Percentiles rank a stretch among this genome's conserved stretches.
Conservation (phyloP, 129 eudicot genomes). For the Lonicera japonica region DNA sequence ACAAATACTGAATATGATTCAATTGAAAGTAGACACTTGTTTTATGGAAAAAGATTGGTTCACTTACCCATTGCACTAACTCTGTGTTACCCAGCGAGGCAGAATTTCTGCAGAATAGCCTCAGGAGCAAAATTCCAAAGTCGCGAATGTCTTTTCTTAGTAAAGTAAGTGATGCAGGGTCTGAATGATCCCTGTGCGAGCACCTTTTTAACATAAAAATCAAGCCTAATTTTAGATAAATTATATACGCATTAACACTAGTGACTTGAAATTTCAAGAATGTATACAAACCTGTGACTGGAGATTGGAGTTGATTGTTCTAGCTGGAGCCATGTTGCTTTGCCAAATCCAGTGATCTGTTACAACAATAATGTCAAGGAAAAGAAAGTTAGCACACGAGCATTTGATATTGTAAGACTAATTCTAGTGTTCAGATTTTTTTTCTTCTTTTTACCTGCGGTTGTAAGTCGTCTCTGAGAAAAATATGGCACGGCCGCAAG, state of each 20-base stretch:
- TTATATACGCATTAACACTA: background rate
- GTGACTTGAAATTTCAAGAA: background rate
- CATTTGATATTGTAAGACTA: background rate
- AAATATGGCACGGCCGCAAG: constrained; percentile 33
- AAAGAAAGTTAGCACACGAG: background rate
- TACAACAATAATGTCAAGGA: background rate
- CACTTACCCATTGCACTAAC: constrained; percentile 39
- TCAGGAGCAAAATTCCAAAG: constrained; percentile 42
- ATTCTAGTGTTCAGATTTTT: background rate
- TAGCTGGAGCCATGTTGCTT: constrained; percentile 31
- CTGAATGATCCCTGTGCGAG: constrained; percentile 30
- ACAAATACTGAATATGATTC: too few relatives aligned
- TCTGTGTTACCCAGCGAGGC: constrained; percentile 29
- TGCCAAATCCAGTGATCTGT: constrained; percentile 47
- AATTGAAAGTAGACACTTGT: background rate
- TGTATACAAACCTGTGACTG: constrained; percentile 28
- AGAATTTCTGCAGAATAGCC: constrained; percentile 33
- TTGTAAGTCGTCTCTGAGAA: constrained; percentile 23
- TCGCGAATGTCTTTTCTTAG: constrained; percentile 34
- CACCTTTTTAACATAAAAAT: constrained; percentile 27
- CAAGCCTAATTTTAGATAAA: constrained; percentile 2
- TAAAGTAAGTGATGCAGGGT: constrained; percentile 18
- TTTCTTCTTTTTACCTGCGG: constrained; percentile 29
- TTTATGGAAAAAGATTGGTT: background rate
- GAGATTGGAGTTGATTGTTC: constrained; percentile 19